A percentile compares a stretch with the other conserved stretches of the same genome.
Evolutionary conservation across 164 flowering plant species (phyloP).

Genomic region (Chimonanthus salicifolius): DNA sequence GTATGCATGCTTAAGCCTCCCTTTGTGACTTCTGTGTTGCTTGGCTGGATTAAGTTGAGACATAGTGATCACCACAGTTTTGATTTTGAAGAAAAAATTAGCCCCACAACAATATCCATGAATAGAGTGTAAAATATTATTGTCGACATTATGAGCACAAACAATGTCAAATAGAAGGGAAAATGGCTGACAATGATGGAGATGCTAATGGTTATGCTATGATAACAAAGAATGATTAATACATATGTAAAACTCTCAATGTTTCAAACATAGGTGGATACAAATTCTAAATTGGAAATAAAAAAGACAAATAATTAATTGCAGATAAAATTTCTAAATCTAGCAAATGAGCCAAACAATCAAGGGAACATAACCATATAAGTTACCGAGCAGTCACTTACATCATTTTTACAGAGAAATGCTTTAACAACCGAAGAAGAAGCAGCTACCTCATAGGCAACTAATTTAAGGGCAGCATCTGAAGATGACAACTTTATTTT

Average conservation of each 20-base stretch:
- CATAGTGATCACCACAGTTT: too few relatives aligned
- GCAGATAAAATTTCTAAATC: background rate
- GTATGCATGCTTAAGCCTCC: too few relatives aligned
- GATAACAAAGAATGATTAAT: background rate
- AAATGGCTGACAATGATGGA: background rate
- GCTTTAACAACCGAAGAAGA: constrained; percentile 48
- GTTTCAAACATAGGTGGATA: background rate
- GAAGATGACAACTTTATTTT: constrained; percentile 67
- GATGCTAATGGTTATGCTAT: background rate
- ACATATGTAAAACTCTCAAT: background rate
- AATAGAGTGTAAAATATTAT: too few relatives aligned
- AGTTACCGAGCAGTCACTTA: constrained; percentile 6
- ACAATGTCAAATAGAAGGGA: too few relatives aligned
- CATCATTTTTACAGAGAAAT: constrained; percentile 28
- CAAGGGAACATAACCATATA: background rate
- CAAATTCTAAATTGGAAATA: background rate
- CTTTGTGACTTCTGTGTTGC: too few relatives aligned
- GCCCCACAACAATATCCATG: too few relatives aligned
- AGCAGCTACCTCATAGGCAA: constrained; percentile 49
- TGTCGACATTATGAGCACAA: too few relatives aligned
- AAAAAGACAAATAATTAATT: background rate
- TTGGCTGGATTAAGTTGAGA: too few relatives aligned
- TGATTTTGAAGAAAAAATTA: too few relatives aligned
- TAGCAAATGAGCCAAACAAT: background rate
- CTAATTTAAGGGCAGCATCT: constrained; percentile 58